Base-by-base conservation (phyloP, 2,329 filamentous ascomycete species). In the Claviceps lovelessii region DNA sequence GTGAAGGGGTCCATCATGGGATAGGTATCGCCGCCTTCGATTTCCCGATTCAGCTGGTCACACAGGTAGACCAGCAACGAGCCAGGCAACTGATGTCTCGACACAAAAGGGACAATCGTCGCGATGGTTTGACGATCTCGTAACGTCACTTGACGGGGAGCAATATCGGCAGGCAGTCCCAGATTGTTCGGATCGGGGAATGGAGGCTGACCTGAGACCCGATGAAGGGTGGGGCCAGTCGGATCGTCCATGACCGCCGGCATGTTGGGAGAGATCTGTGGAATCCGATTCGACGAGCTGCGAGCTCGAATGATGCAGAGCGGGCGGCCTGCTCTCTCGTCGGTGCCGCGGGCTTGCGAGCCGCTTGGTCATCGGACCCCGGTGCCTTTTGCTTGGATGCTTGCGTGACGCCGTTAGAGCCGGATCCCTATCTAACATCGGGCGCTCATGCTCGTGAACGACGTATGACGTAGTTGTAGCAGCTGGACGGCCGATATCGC, bases 1-100 rank as follows among this genome's bases (percentile, higher is more conserved):
- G 84, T 74, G 70, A 95, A 81, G 19, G 83, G 75, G 53, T 90
- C 84, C 62, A 85, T 81, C 86, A 94, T 91, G 28, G 90, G 88
- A 68, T 95, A 95, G 1, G 90, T 94, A 68, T 95, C 89, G 55
- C 90, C 90, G 68, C 88, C 87, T 64, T 93, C 88, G 64, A 95
- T 93, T 70, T 95, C 90, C 70, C 87, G 85, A 68, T 90, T 91
- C 62, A 95, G 78, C 71, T 93, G 85, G 64, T 89, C 86, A 62
- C 81, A 86, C 49, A 95, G 80, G 65, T 94, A 93, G 44, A 77
- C 77, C 41, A 91, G 74, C 56, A 95, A 74, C 7, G 85, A 84
- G 44, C 76, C 73, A 2, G 90, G 90, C n/a, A 94, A 84, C 65
- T 90, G 81, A 55, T 81, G 75, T 19, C 80, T 79, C n/a, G 85